Evolutionary conservation across 768 basidiomycete species (phyloP).

Genomic region (Strobilomyces echinocephalus): DNA sequence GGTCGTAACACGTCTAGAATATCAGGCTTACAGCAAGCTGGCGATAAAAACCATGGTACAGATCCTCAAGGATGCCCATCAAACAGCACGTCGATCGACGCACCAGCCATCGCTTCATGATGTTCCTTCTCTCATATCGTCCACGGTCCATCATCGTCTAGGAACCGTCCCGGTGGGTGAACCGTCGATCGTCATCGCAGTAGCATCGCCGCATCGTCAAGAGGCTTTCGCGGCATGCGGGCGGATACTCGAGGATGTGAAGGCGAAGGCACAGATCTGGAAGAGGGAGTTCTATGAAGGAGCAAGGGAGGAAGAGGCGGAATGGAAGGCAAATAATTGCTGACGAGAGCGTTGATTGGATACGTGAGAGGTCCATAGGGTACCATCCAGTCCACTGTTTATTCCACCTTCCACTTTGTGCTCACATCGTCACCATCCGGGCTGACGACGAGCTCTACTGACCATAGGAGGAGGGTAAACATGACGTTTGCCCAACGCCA

Average conservation of each 20-base stretch:
- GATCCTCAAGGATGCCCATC: slow-evolving; percentile 48
- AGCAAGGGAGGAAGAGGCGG: slow-evolving; percentile 52
- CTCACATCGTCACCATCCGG: slow-evolving; percentile 64
- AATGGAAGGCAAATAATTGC: slow-evolving; percentile 62
- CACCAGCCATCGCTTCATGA: slow-evolving; percentile 30
- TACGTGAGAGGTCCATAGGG: slow-evolving; percentile 6
- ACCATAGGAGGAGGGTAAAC: slow-evolving; percentile 80
- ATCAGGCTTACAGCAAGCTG: slow-evolving; percentile 77
- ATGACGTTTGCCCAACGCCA: slow-evolving; percentile 92
- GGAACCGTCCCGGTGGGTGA: slow-evolving; percentile 75
- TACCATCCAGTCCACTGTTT: slow-evolving; percentile 7
- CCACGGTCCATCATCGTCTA: slow-evolving; percentile 70
- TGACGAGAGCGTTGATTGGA: slow-evolving; percentile 12
- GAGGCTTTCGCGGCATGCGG: slow-evolving; percentile 80
- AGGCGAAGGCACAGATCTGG: slow-evolving; percentile 83
- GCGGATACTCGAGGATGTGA: slow-evolving; percentile 80
- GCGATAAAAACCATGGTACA: slow-evolving; percentile 72
- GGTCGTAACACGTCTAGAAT: slow-evolving; percentile 67
- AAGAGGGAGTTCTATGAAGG: slow-evolving; percentile 86
- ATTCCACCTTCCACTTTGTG: slow-evolving; percentile 77
- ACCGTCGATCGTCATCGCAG: slow-evolving; percentile 80
- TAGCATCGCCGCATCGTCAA: slow-evolving; percentile 78
- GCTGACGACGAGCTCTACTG: slow-evolving; percentile 74
- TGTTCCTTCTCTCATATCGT: slow-evolving; percentile 44
- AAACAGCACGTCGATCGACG: slow-evolving; percentile 40